Evolutionary conservation across 129 eudicot species (phyloP), one percentile per base, ranked within the genome.

Genomic region (Chrysanthemum makinoi): DNA sequence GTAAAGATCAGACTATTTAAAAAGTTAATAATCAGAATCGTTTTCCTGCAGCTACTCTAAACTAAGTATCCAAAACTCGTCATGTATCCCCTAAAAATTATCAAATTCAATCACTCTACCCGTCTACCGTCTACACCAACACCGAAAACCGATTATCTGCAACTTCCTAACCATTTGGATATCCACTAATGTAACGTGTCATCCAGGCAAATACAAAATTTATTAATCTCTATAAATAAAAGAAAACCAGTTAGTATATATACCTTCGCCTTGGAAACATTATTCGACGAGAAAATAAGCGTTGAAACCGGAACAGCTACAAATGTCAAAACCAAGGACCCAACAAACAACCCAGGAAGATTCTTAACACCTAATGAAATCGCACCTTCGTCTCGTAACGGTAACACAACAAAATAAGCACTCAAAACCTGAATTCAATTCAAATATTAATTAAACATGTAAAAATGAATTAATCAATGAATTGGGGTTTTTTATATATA

Each of bases 341-440:
- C 98, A 6, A 85, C 80, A 73, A 92, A 92, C 35, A 92, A 85
- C 8, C 86, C 83, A 47, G 98, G 98, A 28, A 92, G 89, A 59
- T 83, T 85, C 20, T 69, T 77, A 61, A 92, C 70, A 35, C 98
- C 98, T 68, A 92, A 72, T 1, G 98, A 92, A 13, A 92, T 83
- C 3, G 95, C 98, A 11, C 96, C 98, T 89, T 92, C 98, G 79
- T 92, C 98, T 12, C 98, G 89, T 72, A 92, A 85, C 6, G 98
- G 98, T 57, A 92, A 84, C 6, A 92, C 86, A 66, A 89, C 96
- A 66, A 92, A 92, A 73, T 92, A 92, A 0, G 98, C 98, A 71
- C 96, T 89, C 68, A 92, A 81, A 63, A 89, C 85, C 98, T 92
- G 91, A 79, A 53, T 24, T 10, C 11, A 67, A 56, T 26, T 6